Base-by-base conservation (phyloP, 2,329 filamentous ascomycete species). In the Elsinoe fawcettii region DNA sequence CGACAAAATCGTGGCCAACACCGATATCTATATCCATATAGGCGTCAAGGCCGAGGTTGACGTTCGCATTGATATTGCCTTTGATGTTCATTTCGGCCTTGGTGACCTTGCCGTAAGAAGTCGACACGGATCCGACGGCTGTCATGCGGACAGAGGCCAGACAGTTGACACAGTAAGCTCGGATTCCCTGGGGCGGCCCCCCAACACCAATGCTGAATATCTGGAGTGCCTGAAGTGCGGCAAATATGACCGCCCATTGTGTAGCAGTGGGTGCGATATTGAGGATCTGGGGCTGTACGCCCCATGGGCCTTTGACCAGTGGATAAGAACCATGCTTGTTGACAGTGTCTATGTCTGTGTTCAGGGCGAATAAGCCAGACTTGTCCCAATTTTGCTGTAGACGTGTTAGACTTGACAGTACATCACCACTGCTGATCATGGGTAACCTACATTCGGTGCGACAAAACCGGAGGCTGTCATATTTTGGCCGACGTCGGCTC, bases 71-170 rank as follows among this genome's bases (percentile, higher is more conserved):
- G 41, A 46, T 46, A 23, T 46, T 25, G 14, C 41, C 41, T 4
- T 6, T 46, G 11, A 46, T 20, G 22, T 20, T 22, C 6, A 46
- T 3, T 23, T 46, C 16, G 23, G 41, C 41, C n/a, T 46, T 46
- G n/a, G 41, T 46, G 18, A 46, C 41, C 20, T 46, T 46, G n/a
- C 41, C 41, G 4, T 14, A 46, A 5, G 41, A 46, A 4, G 41
- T 46, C 6, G 41, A 46, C 9, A 46, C 20, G 3, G 41, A 46
- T 46, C 41, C 41, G 7, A 46, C 16, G 18, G 18, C 41, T 7
- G 41, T 46, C 41, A 46, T 46, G 41, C n/a, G 41, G 41, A 46
- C 41, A 22, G 41, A 46, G 9, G 41, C 41, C 41, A 46, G 22
- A 46, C 41, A 46, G 23, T 46, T n/a, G 41, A 46, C 41, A 18